Evolutionary conservation across 2,329 filamentous ascomycete genomes (phyloP).

Genomic region (Emergomyces africanus): DNA sequence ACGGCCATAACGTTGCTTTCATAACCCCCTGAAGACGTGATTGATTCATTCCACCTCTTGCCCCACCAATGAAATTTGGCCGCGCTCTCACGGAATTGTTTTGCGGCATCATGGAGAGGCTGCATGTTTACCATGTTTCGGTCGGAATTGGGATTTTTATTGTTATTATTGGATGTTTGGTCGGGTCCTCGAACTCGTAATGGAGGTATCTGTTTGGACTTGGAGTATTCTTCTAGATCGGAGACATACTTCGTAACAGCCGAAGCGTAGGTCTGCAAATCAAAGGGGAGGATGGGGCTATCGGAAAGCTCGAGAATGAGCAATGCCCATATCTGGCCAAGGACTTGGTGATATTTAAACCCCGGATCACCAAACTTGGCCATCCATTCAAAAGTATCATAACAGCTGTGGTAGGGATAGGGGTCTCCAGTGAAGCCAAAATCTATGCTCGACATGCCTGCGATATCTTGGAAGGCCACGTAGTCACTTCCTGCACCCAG

Average conservation of each 20-base stretch:
- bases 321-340: conserved; percentile 68
- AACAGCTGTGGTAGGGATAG: conserved; percentile 68
- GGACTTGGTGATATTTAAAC: conserved; percentile 65
- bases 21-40: conserved; percentile 60
- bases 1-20: conserved; percentile 57
- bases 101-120: conserved; percentile 50
- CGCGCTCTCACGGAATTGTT: conserved; percentile 47
- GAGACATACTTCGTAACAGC: conserved; percentile 52
- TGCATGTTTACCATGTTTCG: conserved; percentile 38
- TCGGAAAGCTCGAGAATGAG: conserved; percentile 79
- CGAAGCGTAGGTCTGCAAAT: conserved; percentile 59
- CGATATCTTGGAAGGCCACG: conserved; percentile 81
- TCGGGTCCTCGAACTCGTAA: not conserved
- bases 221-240: conserved; percentile 53
- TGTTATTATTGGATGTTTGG: conserved; percentile 11
- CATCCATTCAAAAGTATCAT: conserved; percentile 86
- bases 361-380: conserved; percentile 64
- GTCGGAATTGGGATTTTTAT: conserved; percentile 3
- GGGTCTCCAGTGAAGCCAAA: conserved; percentile 58
- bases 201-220: conserved; percentile 36
- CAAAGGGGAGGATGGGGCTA: conserved; percentile 67
- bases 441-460: conserved; percentile 77
- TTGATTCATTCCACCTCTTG: conserved; percentile 57
- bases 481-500: conserved; percentile 71
- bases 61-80: conserved; percentile 64